Evolutionary conservation across 352 stramenopile genomes (phyloP).

Genomic region (Elongisporangium anandrum): DNA sequence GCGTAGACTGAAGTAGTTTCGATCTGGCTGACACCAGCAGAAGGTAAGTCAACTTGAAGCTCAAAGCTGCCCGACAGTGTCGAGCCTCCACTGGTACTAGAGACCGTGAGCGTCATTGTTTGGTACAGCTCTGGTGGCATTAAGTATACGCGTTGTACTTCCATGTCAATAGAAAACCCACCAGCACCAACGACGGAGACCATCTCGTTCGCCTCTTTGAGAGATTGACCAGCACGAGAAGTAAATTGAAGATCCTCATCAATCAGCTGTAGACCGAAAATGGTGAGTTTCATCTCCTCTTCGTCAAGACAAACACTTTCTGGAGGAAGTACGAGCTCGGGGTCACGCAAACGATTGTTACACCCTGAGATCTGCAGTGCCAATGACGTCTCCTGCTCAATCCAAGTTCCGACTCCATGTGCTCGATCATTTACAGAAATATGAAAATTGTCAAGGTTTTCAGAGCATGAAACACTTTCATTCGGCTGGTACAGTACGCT

Average conservation of each 20-base stretch:
- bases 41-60: constrained; percentile 4
- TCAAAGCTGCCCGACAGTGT: constrained; percentile 19
- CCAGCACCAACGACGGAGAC: constrained; percentile 1
- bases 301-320: neutral
- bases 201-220: neutral
- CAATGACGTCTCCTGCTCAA: neutral
- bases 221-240: neutral
- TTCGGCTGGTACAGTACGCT: constrained; percentile 5
- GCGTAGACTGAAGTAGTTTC: constrained; percentile 9
- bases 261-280: neutral
- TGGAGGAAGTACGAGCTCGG: neutral
- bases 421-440: constrained; percentile 3
- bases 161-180: constrained; percentile 8
- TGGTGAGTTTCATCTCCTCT: neutral
- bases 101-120: constrained; percentile 8
- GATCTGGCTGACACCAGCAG: neutral
- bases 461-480: neutral
- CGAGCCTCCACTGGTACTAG: neutral
- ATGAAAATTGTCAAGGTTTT: neutral
- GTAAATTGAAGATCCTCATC: neutral
- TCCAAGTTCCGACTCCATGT: neutral
- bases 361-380: neutral
- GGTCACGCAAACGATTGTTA: neutral
- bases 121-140: constrained; percentile 3
- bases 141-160: constrained; percentile 14